Evolutionary conservation across 306 rosid genomes (phyloP), one percentile per base, ranked within the genome.

Genomic region (Vicia faba): DNA sequence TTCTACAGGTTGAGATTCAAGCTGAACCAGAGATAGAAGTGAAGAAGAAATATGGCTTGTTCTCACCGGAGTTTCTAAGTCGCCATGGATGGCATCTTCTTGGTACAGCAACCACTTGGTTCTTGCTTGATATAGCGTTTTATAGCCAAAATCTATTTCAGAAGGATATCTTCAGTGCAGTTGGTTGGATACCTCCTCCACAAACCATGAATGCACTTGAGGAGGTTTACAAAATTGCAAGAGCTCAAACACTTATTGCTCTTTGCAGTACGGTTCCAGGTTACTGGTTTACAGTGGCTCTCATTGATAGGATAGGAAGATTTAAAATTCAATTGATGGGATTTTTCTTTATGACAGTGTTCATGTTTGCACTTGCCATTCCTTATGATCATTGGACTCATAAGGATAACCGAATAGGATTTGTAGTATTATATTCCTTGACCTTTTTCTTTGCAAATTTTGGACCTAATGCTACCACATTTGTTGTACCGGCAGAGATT

Each of bases 361-460:
- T 89, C 31, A 89, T 89, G 91, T 87, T 89, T 76, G 91, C 86
- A 39, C 82, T 89, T 3, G 89, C 96, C 66, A 80, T 89, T 84
- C 96, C 96, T 56, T 87, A 89, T 71, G 43, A 90, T 4, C 89
- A 90, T 64, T 90, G 95, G 92, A 85, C 89, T 72, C 89, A 67
- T 3, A 87, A 73, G 74, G 96, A 84, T 0, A 70, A 90, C 70
- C 73, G 67, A 0, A 87, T 87, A 36, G 95, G 89, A 20, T 89
- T 89, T 2, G 95, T 86, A 9, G 85, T 69, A 39, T 48, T 87
- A 0, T 89, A 89, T 68, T 85, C 93, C 2, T 55, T 87, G 45
- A 85, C 91, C 15, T 89, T 89, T 75, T 87, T 89, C 83, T 87
- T 89, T 3, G 83, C 91, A 1, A 89, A 89, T 35, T 89, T 89